Percentiles rank a stretch among this genome's conserved stretches.
phyloP scores from a whole-genome alignment of 2,329 filamentous ascomycete species.

The Stagonosporopsis vannaccii region DNA sequence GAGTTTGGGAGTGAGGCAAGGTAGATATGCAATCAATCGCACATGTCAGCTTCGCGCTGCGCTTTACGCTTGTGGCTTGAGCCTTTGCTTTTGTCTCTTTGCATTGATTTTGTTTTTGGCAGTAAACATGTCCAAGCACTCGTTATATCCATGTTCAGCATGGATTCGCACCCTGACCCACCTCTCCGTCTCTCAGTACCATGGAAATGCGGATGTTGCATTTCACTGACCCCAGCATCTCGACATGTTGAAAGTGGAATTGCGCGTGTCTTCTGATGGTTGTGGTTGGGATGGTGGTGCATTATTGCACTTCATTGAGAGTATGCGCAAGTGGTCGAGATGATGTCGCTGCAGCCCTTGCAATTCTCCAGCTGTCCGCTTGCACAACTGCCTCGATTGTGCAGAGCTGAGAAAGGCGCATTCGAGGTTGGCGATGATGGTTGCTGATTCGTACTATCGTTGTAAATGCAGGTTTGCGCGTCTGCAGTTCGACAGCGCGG shows the following conservation, averaged over 20 bases:
- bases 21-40: not conserved
- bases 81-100: no score
- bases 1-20: slow-evolving; percentile 6
- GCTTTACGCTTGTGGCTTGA: not conserved
- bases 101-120: not conserved
- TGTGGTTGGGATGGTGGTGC: not conserved
- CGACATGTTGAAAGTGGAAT: not conserved
- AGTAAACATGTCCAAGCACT: no score
- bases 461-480: not conserved
- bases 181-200: not conserved
- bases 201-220: not conserved
- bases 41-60: slow-evolving; percentile 4
- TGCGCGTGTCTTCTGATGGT: not conserved
- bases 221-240: not conserved
- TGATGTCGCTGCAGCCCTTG: not conserved
- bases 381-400: not conserved
- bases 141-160: no score
- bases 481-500: not conserved
- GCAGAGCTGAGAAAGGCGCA: not conserved
- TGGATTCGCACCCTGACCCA: not conserved
- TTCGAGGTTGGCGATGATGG: not conserved
- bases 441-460: not conserved
- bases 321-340: not conserved
- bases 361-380: no score
- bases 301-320: no score